Evolutionary conservation across 1,284 basidiomycete species (phyloP).

Genomic region (Sporisorium exsertum): DNA sequence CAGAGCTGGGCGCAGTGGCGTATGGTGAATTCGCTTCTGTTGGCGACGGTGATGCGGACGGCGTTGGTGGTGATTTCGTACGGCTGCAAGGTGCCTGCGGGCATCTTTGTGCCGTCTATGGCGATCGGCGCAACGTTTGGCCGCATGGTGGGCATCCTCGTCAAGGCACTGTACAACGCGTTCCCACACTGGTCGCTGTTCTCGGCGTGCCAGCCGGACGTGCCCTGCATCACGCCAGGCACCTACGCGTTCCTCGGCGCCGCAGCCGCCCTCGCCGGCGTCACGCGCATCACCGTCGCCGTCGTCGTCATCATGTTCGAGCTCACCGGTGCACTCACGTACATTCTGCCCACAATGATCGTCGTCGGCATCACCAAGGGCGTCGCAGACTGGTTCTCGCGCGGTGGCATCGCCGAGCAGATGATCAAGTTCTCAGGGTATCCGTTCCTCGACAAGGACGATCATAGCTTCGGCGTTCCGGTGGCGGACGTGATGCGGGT

Average conservation of each 20-base stretch:
- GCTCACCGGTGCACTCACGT: slow-evolving; percentile 96
- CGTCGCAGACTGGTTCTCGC: slow-evolving; percentile 93
- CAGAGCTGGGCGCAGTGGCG: slow-evolving; percentile 96
- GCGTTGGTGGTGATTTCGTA: slow-evolving; percentile 91
- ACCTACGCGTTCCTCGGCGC: slow-evolving; percentile 72
- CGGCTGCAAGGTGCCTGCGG: slow-evolving; percentile 95
- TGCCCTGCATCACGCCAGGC: slow-evolving; percentile 96
- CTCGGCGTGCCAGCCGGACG: slow-evolving; percentile 87
- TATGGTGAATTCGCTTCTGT: slow-evolving; percentile 89
- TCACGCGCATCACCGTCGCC: slow-evolving; percentile 96
- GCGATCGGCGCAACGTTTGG: slow-evolving; percentile 97
- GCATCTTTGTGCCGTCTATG: slow-evolving; percentile 96
- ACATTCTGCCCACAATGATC: slow-evolving; percentile 98
- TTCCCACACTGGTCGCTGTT: slow-evolving; percentile 84
- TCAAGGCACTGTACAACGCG: slow-evolving; percentile 90
- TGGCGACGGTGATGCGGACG: slow-evolving; percentile 89
- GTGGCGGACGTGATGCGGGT: slow-evolving; percentile 90
- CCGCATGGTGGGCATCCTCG: slow-evolving; percentile 83
- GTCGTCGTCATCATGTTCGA: slow-evolving; percentile 99
- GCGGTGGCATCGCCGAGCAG: slow-evolving; percentile 94
- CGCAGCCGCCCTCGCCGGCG: slow-evolving; percentile 73
- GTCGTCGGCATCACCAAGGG: slow-evolving; percentile 95
- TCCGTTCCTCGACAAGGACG: slow-evolving; percentile 85
- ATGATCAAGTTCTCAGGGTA: slow-evolving; percentile 97
- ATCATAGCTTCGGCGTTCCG: slow-evolving; percentile 87